These are phyloP conservation scores for Tricholoma bakamatsutake DNA, from an alignment of 768 basidiomycete species.

Conservation along the genomic window DNA sequence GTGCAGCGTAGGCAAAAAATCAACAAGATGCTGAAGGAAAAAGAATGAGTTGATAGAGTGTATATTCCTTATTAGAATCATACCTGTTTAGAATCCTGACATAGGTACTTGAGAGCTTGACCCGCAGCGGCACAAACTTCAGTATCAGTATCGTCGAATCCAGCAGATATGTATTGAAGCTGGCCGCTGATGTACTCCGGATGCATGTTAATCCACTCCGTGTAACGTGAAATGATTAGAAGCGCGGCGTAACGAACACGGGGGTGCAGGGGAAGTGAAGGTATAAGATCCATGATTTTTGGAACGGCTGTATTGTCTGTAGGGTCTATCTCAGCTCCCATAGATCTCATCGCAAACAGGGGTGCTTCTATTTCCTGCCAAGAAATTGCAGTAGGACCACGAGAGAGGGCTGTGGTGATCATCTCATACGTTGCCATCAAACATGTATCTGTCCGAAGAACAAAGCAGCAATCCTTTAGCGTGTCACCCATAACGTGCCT, in stretches of 20 bases:
- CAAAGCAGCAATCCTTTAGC: slow-evolving; percentile 95
- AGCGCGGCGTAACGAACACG: slow-evolving; percentile 92
- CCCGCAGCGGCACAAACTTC: slow-evolving; percentile 93
- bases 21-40: slow-evolving; percentile 68
- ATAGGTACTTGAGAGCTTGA: slow-evolving; percentile 93
- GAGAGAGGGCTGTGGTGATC: slow-evolving; percentile 68
- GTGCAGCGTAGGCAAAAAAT: slow-evolving; percentile 89
- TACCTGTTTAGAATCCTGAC: slow-evolving; percentile 92
- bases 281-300: slow-evolving; percentile 93
- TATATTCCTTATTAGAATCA: slow-evolving; percentile 8
- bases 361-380: slow-evolving; percentile 99
- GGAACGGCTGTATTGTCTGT: slow-evolving; percentile 83
- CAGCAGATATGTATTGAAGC: slow-evolving; percentile 86
- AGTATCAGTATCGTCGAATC: slow-evolving; percentile 74
- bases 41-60: not conserved
- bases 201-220: slow-evolving; percentile 92
- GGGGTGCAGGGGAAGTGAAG: slow-evolving; percentile 83
- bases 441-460: slow-evolving; percentile 84
- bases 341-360: slow-evolving; percentile 94
- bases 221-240: slow-evolving; percentile 92
- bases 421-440: slow-evolving; percentile 76
- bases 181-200: slow-evolving; percentile 82
- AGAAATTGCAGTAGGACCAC: slow-evolving; percentile 47
- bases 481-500: slow-evolving; percentile 99
- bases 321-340: slow-evolving; percentile 91